Evolutionary conservation across 257 asterid genomes (phyloP).

Genomic region (Craterostigma plantagineum): DNA sequence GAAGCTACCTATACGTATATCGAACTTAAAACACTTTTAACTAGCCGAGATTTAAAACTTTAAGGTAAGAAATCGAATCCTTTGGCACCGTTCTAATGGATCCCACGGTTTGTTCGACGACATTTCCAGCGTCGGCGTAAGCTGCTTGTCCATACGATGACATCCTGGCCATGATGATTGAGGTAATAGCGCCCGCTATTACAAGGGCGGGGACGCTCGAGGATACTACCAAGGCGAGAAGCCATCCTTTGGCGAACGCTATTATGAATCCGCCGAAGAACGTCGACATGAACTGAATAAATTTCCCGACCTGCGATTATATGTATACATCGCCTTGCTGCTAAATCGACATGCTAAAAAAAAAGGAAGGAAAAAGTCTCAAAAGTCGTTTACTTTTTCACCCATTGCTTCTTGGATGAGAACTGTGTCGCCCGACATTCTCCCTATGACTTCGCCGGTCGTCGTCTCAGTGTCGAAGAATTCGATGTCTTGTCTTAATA

Average conservation of each 20-base stretch:
- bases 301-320: slow-evolving; percentile 74
- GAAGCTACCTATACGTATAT: slow-evolving; percentile 50
- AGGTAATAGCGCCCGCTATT: slow-evolving; percentile 50
- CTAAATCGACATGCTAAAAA: too few relatives aligned
- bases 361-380: too few relatives aligned
- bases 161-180: slow-evolving; percentile 40
- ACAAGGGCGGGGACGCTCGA: slow-evolving; percentile 68
- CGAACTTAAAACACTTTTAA: too few relatives aligned
- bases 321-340: too few relatives aligned
- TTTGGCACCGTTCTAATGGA: slow-evolving; percentile 67
- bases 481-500: slow-evolving; percentile 59
- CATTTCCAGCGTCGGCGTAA: slow-evolving; percentile 50
- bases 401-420: slow-evolving; percentile 92
- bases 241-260: slow-evolving; percentile 75
- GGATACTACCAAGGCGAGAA: slow-evolving; percentile 60
- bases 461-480: slow-evolving; percentile 67
- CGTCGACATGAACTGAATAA: slow-evolving; percentile 50
- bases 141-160: slow-evolving; percentile 68
- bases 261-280: slow-evolving; percentile 60
- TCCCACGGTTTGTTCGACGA: slow-evolving; percentile 77
- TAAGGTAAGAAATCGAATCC: too few relatives aligned
- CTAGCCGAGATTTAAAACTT: too few relatives aligned
- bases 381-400: slow-evolving; percentile 35
- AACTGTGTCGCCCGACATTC: slow-evolving; percentile 93
- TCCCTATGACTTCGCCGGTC: slow-evolving; percentile 74